Percentiles rank a stretch among this genome's conserved stretches.
Evolutionary conservation across 2,329 filamentous ascomycete species (phyloP).

Genomic region (Eurotiales sp.): DNA sequence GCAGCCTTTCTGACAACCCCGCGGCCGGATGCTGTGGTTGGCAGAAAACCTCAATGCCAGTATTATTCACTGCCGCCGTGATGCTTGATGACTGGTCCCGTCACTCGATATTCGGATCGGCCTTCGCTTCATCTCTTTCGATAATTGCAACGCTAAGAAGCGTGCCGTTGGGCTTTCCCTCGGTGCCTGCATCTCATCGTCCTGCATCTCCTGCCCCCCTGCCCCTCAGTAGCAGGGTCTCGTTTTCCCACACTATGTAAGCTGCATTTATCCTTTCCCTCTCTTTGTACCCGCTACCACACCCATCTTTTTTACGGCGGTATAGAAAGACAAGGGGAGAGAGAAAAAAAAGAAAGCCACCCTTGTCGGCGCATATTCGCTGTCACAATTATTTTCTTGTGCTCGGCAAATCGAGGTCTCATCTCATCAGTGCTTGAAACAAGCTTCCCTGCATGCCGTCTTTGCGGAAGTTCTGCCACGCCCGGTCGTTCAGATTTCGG

Average conservation of each 20-base stretch:
- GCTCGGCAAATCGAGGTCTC: constrained; percentile 1
- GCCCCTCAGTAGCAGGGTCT: constrained; percentile 13
- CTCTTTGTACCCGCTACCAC: neutral
- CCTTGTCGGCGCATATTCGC: constrained; percentile 4
- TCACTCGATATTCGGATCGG: constrained; percentile 27
- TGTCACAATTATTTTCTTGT: neutral
- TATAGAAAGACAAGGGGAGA: too few species aligned
- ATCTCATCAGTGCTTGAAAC: constrained; percentile 3
- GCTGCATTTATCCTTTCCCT: constrained; percentile 12
- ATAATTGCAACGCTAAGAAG: constrained; percentile 14
- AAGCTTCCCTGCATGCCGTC: constrained; percentile 14
- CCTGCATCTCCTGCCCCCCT: constrained; percentile 14
- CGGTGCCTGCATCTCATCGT: constrained; percentile 16
- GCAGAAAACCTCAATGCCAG: neutral
- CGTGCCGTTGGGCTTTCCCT: constrained; percentile 10
- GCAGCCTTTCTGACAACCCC: constrained; percentile 11
- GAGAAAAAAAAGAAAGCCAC: neutral
- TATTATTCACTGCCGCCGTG: constrained; percentile 2
- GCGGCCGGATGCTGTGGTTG: constrained; percentile 7
- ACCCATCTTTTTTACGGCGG: neutral
- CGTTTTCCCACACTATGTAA: constrained; percentile 15
- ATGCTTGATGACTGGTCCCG: constrained; percentile 8
- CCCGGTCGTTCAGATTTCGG: constrained; percentile 14
- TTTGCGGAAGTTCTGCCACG: constrained; percentile 3
- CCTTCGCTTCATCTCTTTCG: constrained; percentile 23